These are phyloP conservation scores for Penicillium waksmanii DNA, from an alignment of 495 filamentous ascomycete species.

Conservation along the genomic window DNA sequence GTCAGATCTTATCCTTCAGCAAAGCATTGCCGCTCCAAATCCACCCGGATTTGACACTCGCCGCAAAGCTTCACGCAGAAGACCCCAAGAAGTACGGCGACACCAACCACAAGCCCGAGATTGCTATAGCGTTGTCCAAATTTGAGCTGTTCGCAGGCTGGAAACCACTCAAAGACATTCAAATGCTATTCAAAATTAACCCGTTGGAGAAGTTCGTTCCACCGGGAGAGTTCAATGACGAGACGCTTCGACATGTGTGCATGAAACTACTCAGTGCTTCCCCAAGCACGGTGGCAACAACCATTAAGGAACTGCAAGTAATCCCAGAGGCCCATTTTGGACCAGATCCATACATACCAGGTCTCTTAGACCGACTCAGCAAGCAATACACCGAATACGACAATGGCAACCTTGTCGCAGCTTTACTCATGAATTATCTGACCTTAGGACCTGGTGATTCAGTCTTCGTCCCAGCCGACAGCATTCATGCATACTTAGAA, in stretches of 20 bases:
- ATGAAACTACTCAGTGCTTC: constrained; percentile 57
- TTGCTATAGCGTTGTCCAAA: constrained; percentile 72
- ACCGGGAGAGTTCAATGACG: constrained; percentile 56
- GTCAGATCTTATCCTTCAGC: constrained; percentile 70
- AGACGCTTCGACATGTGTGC: constrained; percentile 63
- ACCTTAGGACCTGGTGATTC: constrained; percentile 66
- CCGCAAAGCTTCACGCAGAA: constrained; percentile 61
- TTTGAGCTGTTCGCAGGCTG: constrained; percentile 82
- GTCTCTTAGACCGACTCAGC: constrained; percentile 64
- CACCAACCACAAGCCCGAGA: constrained; percentile 82
- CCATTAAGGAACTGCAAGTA: constrained; percentile 53
- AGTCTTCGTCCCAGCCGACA: constrained; percentile 76
- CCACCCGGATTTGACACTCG: constrained; percentile 71
- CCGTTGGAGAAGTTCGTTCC: constrained; percentile 59
- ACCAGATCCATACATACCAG: constrained; percentile 58
- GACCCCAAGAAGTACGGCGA: constrained; percentile 71
- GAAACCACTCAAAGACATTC: constrained; percentile 66
- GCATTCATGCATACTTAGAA: constrained; percentile 76
- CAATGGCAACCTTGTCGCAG: constrained; percentile 65
- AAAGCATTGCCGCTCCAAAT: constrained; percentile 84
- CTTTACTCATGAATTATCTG: constrained; percentile 74
- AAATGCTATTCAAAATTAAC: constrained; percentile 59
- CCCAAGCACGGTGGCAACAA: constrained; percentile 51
- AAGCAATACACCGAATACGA: constrained; percentile 61
- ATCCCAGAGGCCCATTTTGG: constrained; percentile 56